phyloP scores from a whole-genome alignment of 768 basidiomycete species.

The Leccinum disarticulatum region DNA sequence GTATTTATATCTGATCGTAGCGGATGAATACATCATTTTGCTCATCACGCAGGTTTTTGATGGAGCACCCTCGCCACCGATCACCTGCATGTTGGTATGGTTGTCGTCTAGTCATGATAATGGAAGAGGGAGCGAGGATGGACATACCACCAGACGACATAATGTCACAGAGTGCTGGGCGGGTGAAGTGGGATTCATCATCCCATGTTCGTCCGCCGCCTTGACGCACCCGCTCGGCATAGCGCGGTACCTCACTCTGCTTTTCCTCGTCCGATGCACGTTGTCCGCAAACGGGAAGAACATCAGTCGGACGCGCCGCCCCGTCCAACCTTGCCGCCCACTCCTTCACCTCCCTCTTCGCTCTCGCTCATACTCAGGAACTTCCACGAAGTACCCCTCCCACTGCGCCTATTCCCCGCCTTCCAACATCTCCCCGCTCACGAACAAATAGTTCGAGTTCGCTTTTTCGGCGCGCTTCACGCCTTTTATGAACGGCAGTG shows the following conservation, averaged over 20 bases:
- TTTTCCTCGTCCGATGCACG: conserved; percentile 88
- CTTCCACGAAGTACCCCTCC: conserved; percentile 81
- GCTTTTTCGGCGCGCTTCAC: conserved; percentile 98
- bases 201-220: conserved; percentile 89
- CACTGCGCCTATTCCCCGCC: conserved; percentile 89
- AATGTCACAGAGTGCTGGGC: no score
- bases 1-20: no score
- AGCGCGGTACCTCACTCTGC: conserved; percentile 89
- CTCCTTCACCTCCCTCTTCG: conserved; percentile 63
- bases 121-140: no score
- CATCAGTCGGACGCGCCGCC: conserved; percentile 93
- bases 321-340: conserved; percentile 76
- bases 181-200: conserved; percentile 43
- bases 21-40: no score
- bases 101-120: no score
- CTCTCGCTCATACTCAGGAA: conserved; percentile 58
- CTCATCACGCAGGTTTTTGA: no score
- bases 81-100: no score
- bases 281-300: conserved; percentile 99
- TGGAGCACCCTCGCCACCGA: no score
- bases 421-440: conserved; percentile 84
- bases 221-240: conserved; percentile 93
- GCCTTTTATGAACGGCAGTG: conserved; percentile 94
- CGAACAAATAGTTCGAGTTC: conserved; percentile 96
- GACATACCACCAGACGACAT: no score